Evolutionary conservation across 257 asterid genomes (phyloP).

Genomic region (Coffea eugenioides): DNA sequence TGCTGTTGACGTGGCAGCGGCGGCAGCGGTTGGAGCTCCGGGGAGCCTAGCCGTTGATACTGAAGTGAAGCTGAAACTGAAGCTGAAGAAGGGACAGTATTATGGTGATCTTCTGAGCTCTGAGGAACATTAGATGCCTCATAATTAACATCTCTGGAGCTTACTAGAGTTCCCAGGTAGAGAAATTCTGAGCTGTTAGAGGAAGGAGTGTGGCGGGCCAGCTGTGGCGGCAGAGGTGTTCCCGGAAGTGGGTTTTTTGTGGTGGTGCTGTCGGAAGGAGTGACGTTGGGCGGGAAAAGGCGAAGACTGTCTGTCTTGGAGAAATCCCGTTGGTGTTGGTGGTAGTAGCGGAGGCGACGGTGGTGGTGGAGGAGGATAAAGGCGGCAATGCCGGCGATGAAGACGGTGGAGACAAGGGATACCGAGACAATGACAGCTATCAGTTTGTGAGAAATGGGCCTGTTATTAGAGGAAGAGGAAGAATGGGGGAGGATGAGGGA

Average conservation of each 20-base stretch:
- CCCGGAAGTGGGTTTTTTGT: conserved; percentile 43
- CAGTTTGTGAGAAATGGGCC: conserved; percentile 50
- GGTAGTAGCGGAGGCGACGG: conserved; percentile 32
- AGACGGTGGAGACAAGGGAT: conserved; percentile 38
- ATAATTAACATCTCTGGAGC: conserved; percentile 45
- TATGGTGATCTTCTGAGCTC: conserved; percentile 9
- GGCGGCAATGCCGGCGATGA: conserved; percentile 30
- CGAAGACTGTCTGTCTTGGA: conserved; percentile 57
- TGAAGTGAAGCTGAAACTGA: conserved; percentile 13
- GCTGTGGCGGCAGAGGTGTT: conserved; percentile 38
- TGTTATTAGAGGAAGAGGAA: conserved; percentile 44
- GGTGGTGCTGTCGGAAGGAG: conserved; percentile 43
- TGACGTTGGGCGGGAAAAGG: conserved; percentile 57
- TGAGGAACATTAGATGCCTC: conserved; percentile 4
- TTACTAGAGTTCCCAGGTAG: conserved; percentile 68
- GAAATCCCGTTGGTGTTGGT: conserved; percentile 25
- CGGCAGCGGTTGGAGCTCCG: conserved; percentile 91
- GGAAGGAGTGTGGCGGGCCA: conserved; percentile 47
- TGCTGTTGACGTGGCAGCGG: conserved; percentile 70
- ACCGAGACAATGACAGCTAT: conserved; percentile 46
- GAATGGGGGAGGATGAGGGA: conserved; percentile 75
- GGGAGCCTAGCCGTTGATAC: conserved; percentile 62
- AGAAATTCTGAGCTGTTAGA: conserved; percentile 72
- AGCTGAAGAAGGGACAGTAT: conserved; percentile 19
- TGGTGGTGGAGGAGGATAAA: conserved; percentile 50